Evolutionary conservation across 2,329 filamentous ascomycete genomes (phyloP).

Genomic region (Coniochaeta ligniaria): DNA sequence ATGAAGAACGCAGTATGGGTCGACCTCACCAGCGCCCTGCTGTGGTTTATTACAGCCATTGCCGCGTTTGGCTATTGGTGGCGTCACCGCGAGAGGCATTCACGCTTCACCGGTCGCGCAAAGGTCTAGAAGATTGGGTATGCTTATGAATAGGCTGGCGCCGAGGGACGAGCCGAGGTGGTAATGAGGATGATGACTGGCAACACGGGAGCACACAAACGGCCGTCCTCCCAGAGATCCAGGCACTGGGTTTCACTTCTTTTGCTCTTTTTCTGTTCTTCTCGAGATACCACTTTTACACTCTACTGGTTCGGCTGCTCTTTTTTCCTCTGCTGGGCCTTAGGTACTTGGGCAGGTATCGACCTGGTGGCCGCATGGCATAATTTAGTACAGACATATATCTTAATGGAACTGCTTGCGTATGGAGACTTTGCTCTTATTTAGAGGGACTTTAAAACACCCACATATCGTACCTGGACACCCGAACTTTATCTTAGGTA

Average conservation of each 20-base stretch:
- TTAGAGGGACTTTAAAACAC: no score
- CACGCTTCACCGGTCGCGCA: constrained; percentile 53
- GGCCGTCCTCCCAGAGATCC: background rate
- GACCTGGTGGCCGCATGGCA: no score
- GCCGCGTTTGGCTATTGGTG: constrained; percentile 53
- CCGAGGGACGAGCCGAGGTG: background rate
- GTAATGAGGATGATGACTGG: background rate
- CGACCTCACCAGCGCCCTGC: constrained; percentile 63
- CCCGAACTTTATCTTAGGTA: no score
- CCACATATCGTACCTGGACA: no score
- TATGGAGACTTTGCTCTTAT: no score
- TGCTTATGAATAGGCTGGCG: background rate
- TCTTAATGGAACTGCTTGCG: no score
- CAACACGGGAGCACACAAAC: background rate
- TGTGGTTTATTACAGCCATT: constrained; percentile 64
- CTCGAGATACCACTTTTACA: background rate
- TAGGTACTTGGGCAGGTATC: no score
- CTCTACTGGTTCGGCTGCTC: no score
- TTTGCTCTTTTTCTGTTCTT: background rate
- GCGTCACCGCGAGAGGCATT: constrained; percentile 41
- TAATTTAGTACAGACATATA: no score
- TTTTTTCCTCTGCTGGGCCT: no score
- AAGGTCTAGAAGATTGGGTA: constrained; percentile 27
- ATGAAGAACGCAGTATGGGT: constrained; percentile 90
- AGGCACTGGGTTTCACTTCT: no score